phyloP scores from a whole-genome alignment of 2,329 filamentous ascomycete species.

The Helotiales sp. region DNA sequence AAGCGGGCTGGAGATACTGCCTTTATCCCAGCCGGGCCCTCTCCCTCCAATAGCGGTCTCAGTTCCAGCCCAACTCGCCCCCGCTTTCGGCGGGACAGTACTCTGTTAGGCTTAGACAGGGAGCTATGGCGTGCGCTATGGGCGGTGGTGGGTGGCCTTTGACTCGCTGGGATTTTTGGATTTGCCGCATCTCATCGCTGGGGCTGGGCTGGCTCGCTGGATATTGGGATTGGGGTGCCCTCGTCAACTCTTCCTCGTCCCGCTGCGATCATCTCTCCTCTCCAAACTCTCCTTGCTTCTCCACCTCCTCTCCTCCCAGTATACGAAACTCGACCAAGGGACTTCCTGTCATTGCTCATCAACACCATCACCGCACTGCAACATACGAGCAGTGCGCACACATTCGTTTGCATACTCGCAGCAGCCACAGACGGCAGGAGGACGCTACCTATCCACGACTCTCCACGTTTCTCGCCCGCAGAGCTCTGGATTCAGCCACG shows the following conservation, averaged over 20 bases:
- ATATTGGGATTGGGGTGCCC: background rate
- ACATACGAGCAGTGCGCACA: background rate
- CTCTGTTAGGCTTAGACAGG: background rate
- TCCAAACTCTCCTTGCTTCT: background rate
- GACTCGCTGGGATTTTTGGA: background rate
- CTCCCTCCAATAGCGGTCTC: background rate
- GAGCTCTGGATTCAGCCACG: conserved; percentile 21
- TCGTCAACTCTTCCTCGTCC: background rate
- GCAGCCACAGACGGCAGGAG: background rate
- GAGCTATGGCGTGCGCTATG: background rate
- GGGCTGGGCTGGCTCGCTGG: too few species aligned
- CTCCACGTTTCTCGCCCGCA: background rate
- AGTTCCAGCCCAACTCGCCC: background rate
- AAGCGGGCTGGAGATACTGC: background rate
- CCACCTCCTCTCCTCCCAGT: background rate
- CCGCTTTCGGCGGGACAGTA: background rate
- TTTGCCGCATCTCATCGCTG: background rate
- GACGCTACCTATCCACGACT: conserved; percentile 1
- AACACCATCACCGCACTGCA: background rate
- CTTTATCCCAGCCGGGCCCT: background rate
- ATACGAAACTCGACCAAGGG: background rate
- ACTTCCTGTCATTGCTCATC: background rate
- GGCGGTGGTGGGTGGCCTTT: background rate
- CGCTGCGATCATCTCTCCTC: background rate
- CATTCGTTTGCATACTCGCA: conserved; percentile 1